Evolutionary conservation across 495 filamentous ascomycete genomes (phyloP).

Genomic region (Lichina pygmaea): DNA sequence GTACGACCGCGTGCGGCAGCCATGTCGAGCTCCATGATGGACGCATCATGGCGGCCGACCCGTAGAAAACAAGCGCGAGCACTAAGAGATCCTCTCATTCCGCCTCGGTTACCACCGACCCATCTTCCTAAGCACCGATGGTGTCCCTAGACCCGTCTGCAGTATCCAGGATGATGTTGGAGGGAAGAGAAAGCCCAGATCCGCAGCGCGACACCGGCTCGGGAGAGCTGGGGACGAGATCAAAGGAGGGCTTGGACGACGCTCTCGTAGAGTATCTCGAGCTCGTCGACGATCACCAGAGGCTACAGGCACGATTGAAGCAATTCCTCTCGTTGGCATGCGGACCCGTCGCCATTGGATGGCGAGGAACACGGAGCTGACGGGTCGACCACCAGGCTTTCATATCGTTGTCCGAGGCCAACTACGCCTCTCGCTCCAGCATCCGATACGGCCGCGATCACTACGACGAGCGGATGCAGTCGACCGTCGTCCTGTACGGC

Average conservation of each 20-base stretch:
- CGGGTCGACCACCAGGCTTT: slow-evolving; percentile 7
- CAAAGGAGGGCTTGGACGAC: slow-evolving; percentile 19
- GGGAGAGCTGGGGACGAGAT: too few relatives aligned
- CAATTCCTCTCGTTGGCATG: slow-evolving; percentile 18
- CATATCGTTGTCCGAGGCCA: slow-evolving; percentile 18
- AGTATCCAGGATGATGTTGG: too few relatives aligned
- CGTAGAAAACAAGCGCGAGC: too few relatives aligned
- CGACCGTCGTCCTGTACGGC: neutral
- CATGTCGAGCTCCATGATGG: too few relatives aligned
- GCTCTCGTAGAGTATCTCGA: slow-evolving; percentile 42
- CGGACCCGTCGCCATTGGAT: neutral
- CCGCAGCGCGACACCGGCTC: too few relatives aligned
- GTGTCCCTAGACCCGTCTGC: too few relatives aligned
- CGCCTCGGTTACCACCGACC: too few relatives aligned
- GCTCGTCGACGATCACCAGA: slow-evolving; percentile 43
- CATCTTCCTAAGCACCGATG: too few relatives aligned
- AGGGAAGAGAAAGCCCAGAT: too few relatives aligned
- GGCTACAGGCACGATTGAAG: slow-evolving; percentile 25
- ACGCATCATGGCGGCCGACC: too few relatives aligned
- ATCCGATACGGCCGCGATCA: slow-evolving; percentile 16
- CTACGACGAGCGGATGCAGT: slow-evolving; percentile 19
- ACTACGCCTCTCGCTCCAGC: slow-evolving; percentile 11
- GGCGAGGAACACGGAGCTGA: neutral
- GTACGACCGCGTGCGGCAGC: too few relatives aligned
- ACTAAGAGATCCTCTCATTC: too few relatives aligned